Evolutionary conservation across 495 filamentous ascomycete genomes (phyloP).

Genomic region (Aspergillus baeticus): DNA sequence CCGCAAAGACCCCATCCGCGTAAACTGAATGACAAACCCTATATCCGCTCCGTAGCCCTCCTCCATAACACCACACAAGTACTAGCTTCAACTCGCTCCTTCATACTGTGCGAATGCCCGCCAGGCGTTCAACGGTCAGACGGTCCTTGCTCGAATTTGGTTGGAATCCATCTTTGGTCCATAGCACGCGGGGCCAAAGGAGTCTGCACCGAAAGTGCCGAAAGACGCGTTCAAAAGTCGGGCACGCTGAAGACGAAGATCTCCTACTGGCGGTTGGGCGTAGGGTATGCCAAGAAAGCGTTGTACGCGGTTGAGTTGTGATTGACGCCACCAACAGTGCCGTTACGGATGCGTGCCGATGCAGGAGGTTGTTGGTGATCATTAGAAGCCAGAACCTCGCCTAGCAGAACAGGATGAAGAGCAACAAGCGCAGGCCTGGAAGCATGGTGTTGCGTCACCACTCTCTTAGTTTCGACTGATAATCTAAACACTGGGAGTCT

Average conservation of each 20-base stretch:
- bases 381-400: not conserved
- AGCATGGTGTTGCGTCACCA: too few relatives aligned
- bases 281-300: not conserved
- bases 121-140: too few relatives aligned
- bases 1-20: too few relatives aligned
- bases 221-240: not conserved
- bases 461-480: too few relatives aligned
- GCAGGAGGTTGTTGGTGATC: not conserved
- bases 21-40: too few relatives aligned
- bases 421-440: not conserved
- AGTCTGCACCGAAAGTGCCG: not conserved
- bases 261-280: not conserved
- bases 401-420: not conserved
- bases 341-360: not conserved
- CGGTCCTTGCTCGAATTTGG: too few relatives aligned
- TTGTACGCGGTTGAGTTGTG: not conserved
- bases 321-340: not conserved
- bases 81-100: not conserved
- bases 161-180: not conserved
- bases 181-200: not conserved
- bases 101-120: not conserved
- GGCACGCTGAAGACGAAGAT: not conserved
- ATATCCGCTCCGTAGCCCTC: not conserved
- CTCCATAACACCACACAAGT: not conserved
- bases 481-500: too few relatives aligned